Conservation (phyloP, 164 flowering plant species). For the Sedum album region DNA sequence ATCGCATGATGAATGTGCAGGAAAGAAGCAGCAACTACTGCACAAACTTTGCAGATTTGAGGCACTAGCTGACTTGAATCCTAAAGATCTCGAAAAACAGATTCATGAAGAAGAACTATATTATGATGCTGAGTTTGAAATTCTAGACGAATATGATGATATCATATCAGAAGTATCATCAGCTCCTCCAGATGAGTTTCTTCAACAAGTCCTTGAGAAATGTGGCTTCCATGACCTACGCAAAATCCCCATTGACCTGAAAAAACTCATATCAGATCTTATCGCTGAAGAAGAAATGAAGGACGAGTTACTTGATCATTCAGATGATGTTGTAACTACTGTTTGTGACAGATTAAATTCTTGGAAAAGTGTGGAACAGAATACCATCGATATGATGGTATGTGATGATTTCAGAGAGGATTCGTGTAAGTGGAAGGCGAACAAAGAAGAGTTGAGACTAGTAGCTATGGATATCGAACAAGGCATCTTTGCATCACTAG, state of each 20-base stretch:
- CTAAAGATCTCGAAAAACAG: conserved; percentile 59
- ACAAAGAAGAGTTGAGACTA: conserved; percentile 26
- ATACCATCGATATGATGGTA: conserved; percentile 83
- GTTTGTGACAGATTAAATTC: conserved; percentile 47
- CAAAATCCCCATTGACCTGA: conserved; percentile 34
- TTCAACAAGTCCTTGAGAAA: conserved; percentile 19
- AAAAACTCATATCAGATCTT: conserved; percentile 45
- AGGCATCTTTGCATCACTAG: conserved; percentile 35
- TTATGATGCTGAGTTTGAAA: background rate
- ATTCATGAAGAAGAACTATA: conserved; percentile 26
- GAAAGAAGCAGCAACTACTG: conserved; percentile 54
- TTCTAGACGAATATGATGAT: conserved; percentile 11
- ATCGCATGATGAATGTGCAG: conserved; percentile 26
- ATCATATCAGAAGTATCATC: conserved; percentile 10
- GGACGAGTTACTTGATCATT: conserved; percentile 1
- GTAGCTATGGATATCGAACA: conserved; percentile 37
- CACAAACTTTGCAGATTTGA: conserved; percentile 63
- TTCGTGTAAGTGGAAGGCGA: conserved; percentile 38
- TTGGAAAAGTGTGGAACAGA: conserved; percentile 52
- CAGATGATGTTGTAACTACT: conserved; percentile 24
- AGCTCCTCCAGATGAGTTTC: conserved; percentile 9
- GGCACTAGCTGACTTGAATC: conserved; percentile 57
- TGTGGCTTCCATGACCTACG: conserved; percentile 11
- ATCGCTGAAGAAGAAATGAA: conserved; percentile 39
- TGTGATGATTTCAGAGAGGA: conserved; percentile 49